phyloP scores from a whole-genome alignment of 2,329 filamentous ascomycete species.

The Cladophialophora immunda region DNA sequence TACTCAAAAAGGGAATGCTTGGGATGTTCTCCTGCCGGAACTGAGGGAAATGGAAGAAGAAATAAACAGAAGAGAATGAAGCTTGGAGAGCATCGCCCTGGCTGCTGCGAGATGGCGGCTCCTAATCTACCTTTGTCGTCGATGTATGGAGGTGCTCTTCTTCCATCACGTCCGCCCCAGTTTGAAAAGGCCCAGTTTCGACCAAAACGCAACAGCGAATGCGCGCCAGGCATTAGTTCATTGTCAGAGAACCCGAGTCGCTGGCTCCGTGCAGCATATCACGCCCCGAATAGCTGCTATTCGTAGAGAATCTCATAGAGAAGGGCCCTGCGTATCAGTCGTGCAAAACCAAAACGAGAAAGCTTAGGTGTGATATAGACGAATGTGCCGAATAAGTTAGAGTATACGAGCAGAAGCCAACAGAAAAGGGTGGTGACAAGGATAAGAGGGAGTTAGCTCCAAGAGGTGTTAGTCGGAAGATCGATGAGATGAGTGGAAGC shows the following conservation, averaged over 20 bases:
- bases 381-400: not conserved
- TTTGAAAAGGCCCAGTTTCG: too few species aligned
- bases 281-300: not conserved
- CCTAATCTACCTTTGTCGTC: not conserved
- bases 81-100: not conserved
- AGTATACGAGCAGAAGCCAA: not conserved
- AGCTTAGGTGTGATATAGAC: not conserved
- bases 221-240: too few species aligned
- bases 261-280: not conserved
- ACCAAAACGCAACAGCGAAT: too few species aligned
- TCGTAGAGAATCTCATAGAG: not conserved
- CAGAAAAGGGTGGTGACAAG: too few species aligned
- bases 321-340: not conserved
- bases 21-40: not conserved
- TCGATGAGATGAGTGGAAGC: not conserved
- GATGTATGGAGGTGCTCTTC: not conserved
- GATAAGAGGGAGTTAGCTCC: too few species aligned
- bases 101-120: not conserved
- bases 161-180: not conserved
- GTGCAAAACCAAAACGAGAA: not conserved
- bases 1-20: not conserved
- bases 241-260: too few species aligned
- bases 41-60: not conserved
- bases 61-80: not conserved
- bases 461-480: too few species aligned